Evolutionary conservation across 441 rosid genomes (phyloP), one percentile per base, ranked within the genome.

Genomic region (Dalechampia spathulata): DNA sequence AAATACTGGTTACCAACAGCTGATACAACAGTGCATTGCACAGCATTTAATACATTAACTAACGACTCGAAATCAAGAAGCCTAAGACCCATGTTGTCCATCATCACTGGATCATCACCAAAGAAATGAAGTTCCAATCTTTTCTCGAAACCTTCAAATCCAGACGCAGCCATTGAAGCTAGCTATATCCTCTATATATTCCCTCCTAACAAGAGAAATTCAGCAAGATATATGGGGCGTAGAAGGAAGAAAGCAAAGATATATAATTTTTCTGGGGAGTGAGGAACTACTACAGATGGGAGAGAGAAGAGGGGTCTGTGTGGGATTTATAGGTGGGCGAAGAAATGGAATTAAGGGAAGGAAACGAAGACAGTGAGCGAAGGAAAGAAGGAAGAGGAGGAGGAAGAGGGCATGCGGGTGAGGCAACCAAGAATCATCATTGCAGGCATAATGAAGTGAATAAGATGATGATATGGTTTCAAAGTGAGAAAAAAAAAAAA

Each of bases 131-230:
- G 96, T 76, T 93, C 99, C 40, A 93, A 78, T 36, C 99, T 74
- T 68, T 93, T 93, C 80, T 93, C 99, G 46, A 86, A 93, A 2
- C 99, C 99, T 67, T 93, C 99, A 64, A 93, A 93, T 1, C 97
- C 99, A 9, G 99, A 90, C 97, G 87, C n/a, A n/a, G n/a, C n/a
- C n/a, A n/a, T n/a, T 30, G 34, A n/a, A n/a, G n/a, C n/a, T n/a
- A n/a, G n/a, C n/a, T n/a, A n/a, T n/a, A n/a, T n/a, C n/a, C n/a
- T n/a, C n/a, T n/a, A n/a, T n/a, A n/a, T n/a, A n/a, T n/a, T n/a
- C n/a, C n/a, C n/a, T n/a, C n/a, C n/a, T n/a, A n/a, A n/a, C n/a
- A n/a, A n/a, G n/a, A n/a, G n/a, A n/a, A n/a, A n/a, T n/a, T n/a
- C n/a, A n/a, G n/a, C n/a, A n/a, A n/a, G n/a, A n/a, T n/a, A n/a